Base-by-base conservation (phyloP, 345 rosid species). In the Pistacia atlantica region DNA sequence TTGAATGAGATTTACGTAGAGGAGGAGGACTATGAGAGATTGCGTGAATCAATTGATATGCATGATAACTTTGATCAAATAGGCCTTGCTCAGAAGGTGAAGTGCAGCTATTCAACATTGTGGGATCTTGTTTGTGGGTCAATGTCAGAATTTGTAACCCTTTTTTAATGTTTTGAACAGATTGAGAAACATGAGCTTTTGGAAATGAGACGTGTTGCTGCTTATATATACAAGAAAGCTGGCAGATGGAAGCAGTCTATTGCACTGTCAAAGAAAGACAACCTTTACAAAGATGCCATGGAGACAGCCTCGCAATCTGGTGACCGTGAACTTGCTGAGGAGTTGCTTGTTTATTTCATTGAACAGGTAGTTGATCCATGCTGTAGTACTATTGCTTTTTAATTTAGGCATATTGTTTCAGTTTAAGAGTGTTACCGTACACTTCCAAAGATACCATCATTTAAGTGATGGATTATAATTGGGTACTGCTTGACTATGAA, bases 121-220 rank as follows among this genome's bases (percentile, higher is more conserved):
- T 58, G 31, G 63, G 52, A 49, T 69, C 22, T 60, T 61, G 67
- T 45, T 7, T 25, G 28, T 71, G 58, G 33, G 22, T 68, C 51
- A 48, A 37, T 62, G 14, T 8, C 25, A 64, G 20, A 49, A 37
- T 37, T 80, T 72, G 60, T 51, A 56, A 72, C 16, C 46, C 61
- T 67, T 65, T 69, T 74, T 69, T 73, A 58, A 71, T 73, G 79
- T 49, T 69, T 54, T 37, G 33, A 72, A 67, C 90, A 95, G 99
- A 92, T 93, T 67, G 99, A 95, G 93, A 95, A 95, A 80, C 99
- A 95, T 48, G 99, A 95, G 87, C 98, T 95, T 77, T 89, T 95
- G 73, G 99, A 95, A 83, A 95, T 95, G 98, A 90, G 99, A 79
- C 98, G 99, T n/a, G 99, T 95, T 76, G 98, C 98, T 78, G 98